Conservation (phyloP, 768 basidiomycete genomes). For the Russula emetica region DNA sequence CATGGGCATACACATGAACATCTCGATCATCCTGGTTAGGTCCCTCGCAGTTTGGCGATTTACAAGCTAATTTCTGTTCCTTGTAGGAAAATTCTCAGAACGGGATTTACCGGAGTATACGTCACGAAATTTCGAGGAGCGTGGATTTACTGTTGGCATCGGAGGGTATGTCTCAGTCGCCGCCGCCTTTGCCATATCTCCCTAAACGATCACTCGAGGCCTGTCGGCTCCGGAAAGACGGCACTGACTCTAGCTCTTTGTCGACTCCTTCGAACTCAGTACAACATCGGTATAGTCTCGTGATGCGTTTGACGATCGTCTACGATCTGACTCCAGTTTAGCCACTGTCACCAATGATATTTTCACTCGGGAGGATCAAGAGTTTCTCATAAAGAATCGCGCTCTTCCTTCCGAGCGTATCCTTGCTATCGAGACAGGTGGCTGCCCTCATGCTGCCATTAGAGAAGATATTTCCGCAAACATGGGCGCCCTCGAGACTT, state of each 20-base stretch:
- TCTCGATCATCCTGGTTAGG: slow-evolving; percentile 81
- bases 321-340: slow-evolving; percentile 33
- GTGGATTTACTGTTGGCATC: slow-evolving; percentile 97
- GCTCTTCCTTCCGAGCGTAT: slow-evolving; percentile 84
- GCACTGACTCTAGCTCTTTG: slow-evolving; percentile 90
- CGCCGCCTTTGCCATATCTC: background rate
- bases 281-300: slow-evolving; percentile 76
- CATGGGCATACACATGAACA: slow-evolving; percentile 96
- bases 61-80: background rate
- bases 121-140: slow-evolving; percentile 78
- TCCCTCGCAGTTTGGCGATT: background rate
- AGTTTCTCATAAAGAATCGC: slow-evolving; percentile 90
- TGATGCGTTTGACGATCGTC: slow-evolving; percentile 10
- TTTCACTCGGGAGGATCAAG: slow-evolving; percentile 96
- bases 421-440: slow-evolving; percentile 95
- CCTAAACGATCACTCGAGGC: slow-evolving; percentile 45
- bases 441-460: slow-evolving; percentile 97
- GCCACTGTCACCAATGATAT: slow-evolving; percentile 99
- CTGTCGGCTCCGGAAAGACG: slow-evolving; percentile 98
- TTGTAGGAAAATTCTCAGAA: slow-evolving; percentile 81
- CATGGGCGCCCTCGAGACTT: slow-evolving; percentile 89
- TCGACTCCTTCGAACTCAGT: slow-evolving; percentile 68
- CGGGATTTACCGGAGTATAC: slow-evolving; percentile 89
- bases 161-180: slow-evolving; percentile 66
- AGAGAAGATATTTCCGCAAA: slow-evolving; percentile 98